A percentile compares a stretch with the other conserved stretches of the same genome.
Conservation (phyloP, 2,329 filamentous ascomycete genomes). For the Didymella arachidicola region DNA sequence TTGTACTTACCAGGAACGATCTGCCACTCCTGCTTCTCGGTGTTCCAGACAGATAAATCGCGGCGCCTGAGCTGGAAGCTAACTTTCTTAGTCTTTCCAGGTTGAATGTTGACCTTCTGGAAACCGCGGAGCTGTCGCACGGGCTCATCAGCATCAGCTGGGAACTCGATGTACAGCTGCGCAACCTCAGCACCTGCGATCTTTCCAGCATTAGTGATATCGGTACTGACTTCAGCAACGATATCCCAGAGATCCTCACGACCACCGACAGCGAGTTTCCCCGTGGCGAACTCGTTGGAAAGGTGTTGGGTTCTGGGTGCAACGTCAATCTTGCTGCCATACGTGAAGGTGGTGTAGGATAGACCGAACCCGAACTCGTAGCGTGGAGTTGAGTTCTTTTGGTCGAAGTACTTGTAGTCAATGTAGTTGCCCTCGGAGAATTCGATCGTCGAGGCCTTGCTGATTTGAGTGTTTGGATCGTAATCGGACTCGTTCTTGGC, state of each 20-base stretch:
- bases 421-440: slow-evolving; percentile 80
- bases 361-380: slow-evolving; percentile 83
- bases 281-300: slow-evolving; percentile 57
- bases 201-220: slow-evolving; percentile 47
- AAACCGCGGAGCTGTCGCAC: slow-evolving; percentile 50
- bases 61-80: slow-evolving; percentile 47
- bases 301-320: slow-evolving; percentile 7
- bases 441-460: slow-evolving; percentile 57
- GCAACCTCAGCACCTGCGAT: slow-evolving; percentile 50
- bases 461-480: slow-evolving; percentile 61
- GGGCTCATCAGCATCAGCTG: slow-evolving; percentile 40
- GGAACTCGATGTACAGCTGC: slow-evolving; percentile 50
- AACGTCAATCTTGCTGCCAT: slow-evolving; percentile 46
- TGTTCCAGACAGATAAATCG: slow-evolving; percentile 50
- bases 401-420: slow-evolving; percentile 78
- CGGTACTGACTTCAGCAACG: slow-evolving; percentile 46
- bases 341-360: slow-evolving; percentile 74
- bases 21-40: slow-evolving; percentile 44
- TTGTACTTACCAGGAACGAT: slow-evolving; percentile 46
- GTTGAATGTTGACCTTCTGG: slow-evolving; percentile 44
- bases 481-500: slow-evolving; percentile 72
- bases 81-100: slow-evolving; percentile 41
- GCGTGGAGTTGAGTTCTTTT: slow-evolving; percentile 66
- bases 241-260: slow-evolving; percentile 45
- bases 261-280: slow-evolving; percentile 38